Evolutionary conservation across 148 eudicot species (phyloP), one percentile per base, ranked within the genome.

Genomic region (Rhododendron molle): DNA sequence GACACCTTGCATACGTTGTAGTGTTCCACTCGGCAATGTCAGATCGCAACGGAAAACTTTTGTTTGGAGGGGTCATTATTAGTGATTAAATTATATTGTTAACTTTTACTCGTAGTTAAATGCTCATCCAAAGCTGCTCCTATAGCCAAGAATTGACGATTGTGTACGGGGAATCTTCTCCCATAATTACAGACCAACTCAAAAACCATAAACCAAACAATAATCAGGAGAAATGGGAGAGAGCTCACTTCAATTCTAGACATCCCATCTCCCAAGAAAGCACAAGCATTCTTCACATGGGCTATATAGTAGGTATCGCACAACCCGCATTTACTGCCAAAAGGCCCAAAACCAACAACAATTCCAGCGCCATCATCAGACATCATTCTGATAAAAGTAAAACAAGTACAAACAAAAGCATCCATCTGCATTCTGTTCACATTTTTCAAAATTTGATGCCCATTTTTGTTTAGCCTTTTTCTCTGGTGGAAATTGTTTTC

Each of bases 181-280:
- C 14, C 44, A 78, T 13, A 7, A 78, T 47, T 76, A 15, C 28
- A 3, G 32, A 36, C 38, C 7, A 12, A 56, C 21, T 56, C 10
- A 34, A n/a, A 58, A 18, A 58, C 23, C 28, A 32, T 38, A 14
- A 81, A 60, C n/a, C 47, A 81, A 58, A 20, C 26, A 58, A 32
- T 32, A 62, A 77, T 20, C 28, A 52, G 80, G 28, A 69, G 58
- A 71, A 58, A 83, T 14, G 1, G 56, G 6, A 43, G 12, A 38
- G 58, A 71, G 86, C 96, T 87, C 88, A 95, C 98, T 90, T 96
- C 98, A 87, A 96, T 89, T 89, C 94, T 93, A 84, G 98, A 97
- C 99, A 97, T 97, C 88, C 98, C 99, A 88, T 94, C 98, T 44
- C 99, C 99, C 81, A 97, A 78, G 88, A 97, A 97, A 81, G 98